Evolutionary conservation across 495 filamentous ascomycete species (phyloP).

Genomic region (Xylaria castorea): DNA sequence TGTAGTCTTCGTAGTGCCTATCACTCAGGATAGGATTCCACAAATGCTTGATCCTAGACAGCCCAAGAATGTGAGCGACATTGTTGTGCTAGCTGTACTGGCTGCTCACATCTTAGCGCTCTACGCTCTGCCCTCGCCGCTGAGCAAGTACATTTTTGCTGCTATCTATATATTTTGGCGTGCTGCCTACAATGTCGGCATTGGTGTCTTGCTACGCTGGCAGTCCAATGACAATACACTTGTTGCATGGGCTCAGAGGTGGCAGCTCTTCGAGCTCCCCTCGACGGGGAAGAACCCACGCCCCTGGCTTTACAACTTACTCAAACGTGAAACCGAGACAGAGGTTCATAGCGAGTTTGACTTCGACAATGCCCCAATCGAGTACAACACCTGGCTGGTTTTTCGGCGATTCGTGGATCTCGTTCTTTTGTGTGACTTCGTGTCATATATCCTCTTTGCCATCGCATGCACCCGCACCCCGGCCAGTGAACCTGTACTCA

Average conservation of each 20-base stretch:
- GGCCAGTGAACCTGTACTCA: conserved; percentile 67
- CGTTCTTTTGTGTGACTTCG: conserved; percentile 98
- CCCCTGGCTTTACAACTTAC: conserved; percentile 77
- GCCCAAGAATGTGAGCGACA: conserved; percentile 91
- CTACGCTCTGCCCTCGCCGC: conserved; percentile 69
- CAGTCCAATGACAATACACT: conserved; percentile 89
- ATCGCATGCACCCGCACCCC: conserved; percentile 84
- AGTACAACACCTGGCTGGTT: conserved; percentile 99
- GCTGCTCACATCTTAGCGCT: conserved; percentile 73
- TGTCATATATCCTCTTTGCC: conserved; percentile 94
- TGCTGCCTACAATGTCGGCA: conserved; percentile 88
- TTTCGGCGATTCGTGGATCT: conserved; percentile 94
- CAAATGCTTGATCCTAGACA: conserved; percentile 93
- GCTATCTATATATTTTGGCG: conserved; percentile 91
- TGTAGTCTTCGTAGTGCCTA: conserved; percentile 91
- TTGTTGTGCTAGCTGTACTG: conserved; percentile 80
- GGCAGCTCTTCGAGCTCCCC: conserved; percentile 84
- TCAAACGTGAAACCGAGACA: conserved; percentile 89
- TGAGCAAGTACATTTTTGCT: conserved; percentile 78
- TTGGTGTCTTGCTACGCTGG: conserved; percentile 84
- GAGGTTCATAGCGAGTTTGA: conserved; percentile 95
- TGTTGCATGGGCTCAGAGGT: conserved; percentile 86
- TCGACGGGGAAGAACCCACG: conserved; percentile 78
- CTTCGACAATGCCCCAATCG: conserved; percentile 89
- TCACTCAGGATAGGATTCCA: conserved; percentile 98